Percentiles rank a stretch among this genome's conserved stretches.
phyloP scores from a whole-genome alignment of 805 yeast species.

The Saccharomycopsis microspora region DNA sequence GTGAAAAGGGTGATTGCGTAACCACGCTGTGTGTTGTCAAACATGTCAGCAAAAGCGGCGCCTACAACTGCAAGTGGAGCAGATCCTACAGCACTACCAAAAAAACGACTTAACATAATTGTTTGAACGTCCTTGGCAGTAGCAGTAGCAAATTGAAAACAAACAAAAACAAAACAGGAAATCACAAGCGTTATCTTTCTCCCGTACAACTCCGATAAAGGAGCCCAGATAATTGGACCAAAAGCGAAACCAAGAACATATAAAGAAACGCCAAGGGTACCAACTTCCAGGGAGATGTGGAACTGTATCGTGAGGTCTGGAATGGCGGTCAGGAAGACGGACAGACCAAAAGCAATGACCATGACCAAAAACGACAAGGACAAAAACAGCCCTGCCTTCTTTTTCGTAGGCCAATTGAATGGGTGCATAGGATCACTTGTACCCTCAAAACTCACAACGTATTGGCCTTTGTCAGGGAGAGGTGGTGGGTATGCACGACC shows the following conservation, averaged over 20 bases:
- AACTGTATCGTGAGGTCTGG: slow-evolving; percentile 35
- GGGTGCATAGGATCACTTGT: slow-evolving; percentile 74
- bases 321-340: slow-evolving; percentile 64
- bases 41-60: slow-evolving; percentile 79
- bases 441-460: slow-evolving; percentile 66
- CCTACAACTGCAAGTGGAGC: slow-evolving; percentile 82
- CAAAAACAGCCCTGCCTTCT: slow-evolving; percentile 34
- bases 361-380: slow-evolving; percentile 40
- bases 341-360: slow-evolving; percentile 63
- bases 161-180: slow-evolving; percentile 43
- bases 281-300: slow-evolving; percentile 57
- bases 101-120: slow-evolving; percentile 63
- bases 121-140: slow-evolving; percentile 73
- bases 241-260: slow-evolving; percentile 90
- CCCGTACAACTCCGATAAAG: slow-evolving; percentile 70
- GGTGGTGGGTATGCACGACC: slow-evolving; percentile 51
- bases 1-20: slow-evolving; percentile 62
- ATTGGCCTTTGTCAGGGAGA: slow-evolving; percentile 42
- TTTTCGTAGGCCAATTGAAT: slow-evolving; percentile 53
- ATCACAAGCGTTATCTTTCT: slow-evolving; percentile 49
- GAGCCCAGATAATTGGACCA: slow-evolving; percentile 89
- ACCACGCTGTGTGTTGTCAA: slow-evolving; percentile 56
- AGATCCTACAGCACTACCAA: slow-evolving; percentile 74
- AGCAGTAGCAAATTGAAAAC: slow-evolving; percentile 65
- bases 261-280: slow-evolving; percentile 63